Conservation (phyloP, 2,329 filamentous ascomycete genomes). For the Diaporthe ampelina region DNA sequence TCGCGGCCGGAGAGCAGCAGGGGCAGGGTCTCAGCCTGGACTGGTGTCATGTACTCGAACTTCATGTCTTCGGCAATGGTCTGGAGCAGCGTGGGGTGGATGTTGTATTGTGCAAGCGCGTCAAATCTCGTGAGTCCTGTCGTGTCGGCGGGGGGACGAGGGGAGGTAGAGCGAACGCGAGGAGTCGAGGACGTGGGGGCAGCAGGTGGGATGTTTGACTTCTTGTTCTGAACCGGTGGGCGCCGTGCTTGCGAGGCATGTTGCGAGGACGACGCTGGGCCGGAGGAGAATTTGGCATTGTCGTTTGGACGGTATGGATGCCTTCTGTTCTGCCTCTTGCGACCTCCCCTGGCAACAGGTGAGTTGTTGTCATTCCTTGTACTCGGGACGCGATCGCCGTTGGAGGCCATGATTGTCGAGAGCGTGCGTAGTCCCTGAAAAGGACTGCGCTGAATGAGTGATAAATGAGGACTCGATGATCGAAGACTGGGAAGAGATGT, state of each 20-base stretch:
- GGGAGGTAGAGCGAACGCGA: neutral
- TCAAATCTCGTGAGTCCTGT: slow-evolving; percentile 53
- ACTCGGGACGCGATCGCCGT: slow-evolving; percentile 4
- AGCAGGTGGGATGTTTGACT: neutral
- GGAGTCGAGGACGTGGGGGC: neutral
- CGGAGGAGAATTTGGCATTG: slow-evolving; percentile 5
- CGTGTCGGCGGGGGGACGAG: slow-evolving; percentile 9
- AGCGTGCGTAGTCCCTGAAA: neutral
- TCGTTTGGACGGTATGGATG: slow-evolving; percentile 28
- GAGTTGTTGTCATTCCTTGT: slow-evolving; percentile 3
- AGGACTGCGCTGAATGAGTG: neutral
- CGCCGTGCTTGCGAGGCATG: slow-evolving; percentile 4
- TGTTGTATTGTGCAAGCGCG: slow-evolving; percentile 57
- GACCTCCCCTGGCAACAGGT: slow-evolving; percentile 5
- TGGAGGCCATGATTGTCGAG: slow-evolving; percentile 23
- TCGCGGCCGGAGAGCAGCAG: slow-evolving; percentile 63
- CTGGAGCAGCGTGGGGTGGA: slow-evolving; percentile 62
- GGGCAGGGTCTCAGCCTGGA: slow-evolving; percentile 66
- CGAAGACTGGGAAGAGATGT: neutral
- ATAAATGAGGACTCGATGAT: neutral
- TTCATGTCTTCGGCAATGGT: slow-evolving; percentile 63
- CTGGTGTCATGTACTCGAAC: slow-evolving; percentile 68
- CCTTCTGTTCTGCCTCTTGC: slow-evolving; percentile 19
- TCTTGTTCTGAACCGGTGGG: neutral
- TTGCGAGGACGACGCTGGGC: neutral